These are phyloP conservation scores for Mucor piriformis DNA, from an alignment of 371 early-diverging fungal genomes.

Conservation along the genomic window DNA sequence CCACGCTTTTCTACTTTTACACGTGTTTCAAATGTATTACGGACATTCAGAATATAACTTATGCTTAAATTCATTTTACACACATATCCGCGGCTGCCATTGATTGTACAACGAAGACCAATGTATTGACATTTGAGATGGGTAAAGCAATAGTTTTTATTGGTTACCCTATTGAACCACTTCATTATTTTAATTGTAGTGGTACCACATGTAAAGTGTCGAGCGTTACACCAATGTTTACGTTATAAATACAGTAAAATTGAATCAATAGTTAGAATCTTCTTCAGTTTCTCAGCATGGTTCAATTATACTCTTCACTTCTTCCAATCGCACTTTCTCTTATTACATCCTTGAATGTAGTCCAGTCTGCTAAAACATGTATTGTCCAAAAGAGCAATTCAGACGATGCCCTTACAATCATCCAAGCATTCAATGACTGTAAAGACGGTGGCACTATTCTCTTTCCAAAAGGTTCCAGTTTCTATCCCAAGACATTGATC, in stretches of 20 bases:
- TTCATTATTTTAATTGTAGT: background rate
- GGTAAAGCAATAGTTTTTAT: background rate
- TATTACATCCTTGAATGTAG: background rate
- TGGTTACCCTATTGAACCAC: background rate
- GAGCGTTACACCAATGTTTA: too few species aligned
- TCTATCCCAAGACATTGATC: constrained; percentile 29
- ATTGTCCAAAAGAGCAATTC: background rate
- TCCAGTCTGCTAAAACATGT: constrained; percentile 9
- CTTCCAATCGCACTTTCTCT: background rate
- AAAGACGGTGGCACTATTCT: constrained; percentile 38
- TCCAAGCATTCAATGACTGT: constrained; percentile 30
- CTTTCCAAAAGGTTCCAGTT: constrained; percentile 31
- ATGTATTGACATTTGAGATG: background rate
- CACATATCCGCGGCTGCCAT: background rate
- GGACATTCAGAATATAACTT: background rate
- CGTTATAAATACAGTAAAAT: too few species aligned
- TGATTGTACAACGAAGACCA: background rate
- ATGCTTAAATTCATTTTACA: background rate
- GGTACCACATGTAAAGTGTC: too few species aligned
- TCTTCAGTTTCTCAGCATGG: background rate
- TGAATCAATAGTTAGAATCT: background rate
- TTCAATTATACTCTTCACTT: background rate
- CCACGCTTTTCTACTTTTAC: too few species aligned
- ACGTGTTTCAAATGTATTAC: background rate
- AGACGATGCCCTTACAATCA: constrained; percentile 34